A percentile compares a stretch with the other conserved stretches of the same genome.
Conservation (phyloP, 1,139 yeast genomes). For the Candida pseudoviswanathii region DNA sequence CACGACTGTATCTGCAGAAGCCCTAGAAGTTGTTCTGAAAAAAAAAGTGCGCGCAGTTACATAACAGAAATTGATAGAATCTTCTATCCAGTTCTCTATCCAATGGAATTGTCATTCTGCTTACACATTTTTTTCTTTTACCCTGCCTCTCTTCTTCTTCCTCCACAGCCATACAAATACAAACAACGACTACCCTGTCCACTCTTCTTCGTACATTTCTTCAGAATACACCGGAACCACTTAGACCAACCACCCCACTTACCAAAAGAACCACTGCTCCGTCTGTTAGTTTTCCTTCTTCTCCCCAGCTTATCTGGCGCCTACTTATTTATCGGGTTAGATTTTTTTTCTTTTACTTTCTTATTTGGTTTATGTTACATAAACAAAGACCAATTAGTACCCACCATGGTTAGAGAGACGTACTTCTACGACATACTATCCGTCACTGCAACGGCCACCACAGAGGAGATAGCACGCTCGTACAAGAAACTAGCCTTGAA, state of each 20-base stretch:
- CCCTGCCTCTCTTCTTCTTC: too few species aligned
- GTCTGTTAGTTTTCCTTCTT: not conserved
- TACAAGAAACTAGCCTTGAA: conserved; percentile 44
- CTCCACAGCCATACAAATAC: too few species aligned
- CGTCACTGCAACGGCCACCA: conserved; percentile 35
- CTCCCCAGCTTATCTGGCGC: not conserved
- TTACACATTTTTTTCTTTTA: not conserved
- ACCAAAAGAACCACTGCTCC: not conserved
- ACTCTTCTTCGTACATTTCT: not conserved
- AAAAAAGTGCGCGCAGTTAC: not conserved
- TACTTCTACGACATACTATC: conserved; percentile 40
- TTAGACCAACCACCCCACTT: not conserved
- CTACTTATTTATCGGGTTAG: not conserved
- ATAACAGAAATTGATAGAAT: conserved; percentile 2
- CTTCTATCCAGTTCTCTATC: conserved; percentile 6
- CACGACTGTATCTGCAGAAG: not conserved
- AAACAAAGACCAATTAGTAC: not conserved
- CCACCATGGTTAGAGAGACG: conserved; percentile 26
- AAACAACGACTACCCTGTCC: too few species aligned
- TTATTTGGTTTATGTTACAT: not conserved
- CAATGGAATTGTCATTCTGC: not conserved
- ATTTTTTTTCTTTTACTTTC: not conserved
- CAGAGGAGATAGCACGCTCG: conserved; percentile 43
- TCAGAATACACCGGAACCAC: not conserved
- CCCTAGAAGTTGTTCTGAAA: not conserved